These are phyloP conservation scores for Erodium texanum DNA, from an alignment of 441 rosid species.

Conservation along the genomic window DNA sequence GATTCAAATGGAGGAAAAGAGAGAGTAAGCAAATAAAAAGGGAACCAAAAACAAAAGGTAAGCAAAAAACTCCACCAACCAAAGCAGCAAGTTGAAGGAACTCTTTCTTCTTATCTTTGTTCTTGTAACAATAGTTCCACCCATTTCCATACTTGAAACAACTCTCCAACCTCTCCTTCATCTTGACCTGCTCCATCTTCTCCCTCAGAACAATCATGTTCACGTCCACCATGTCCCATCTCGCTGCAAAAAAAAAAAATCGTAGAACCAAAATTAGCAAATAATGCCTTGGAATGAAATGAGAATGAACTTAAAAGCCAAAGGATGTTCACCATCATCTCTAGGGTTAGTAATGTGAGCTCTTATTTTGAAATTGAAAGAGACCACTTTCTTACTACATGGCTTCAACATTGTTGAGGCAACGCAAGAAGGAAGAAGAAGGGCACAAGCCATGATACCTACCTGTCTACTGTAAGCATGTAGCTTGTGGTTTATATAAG, in stretches of 20 bases:
- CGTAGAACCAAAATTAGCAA: no score
- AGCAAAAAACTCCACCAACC: constrained; percentile 23
- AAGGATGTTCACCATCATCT: neutral
- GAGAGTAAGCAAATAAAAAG: constrained; percentile 30
- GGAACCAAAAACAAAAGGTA: constrained; percentile 24
- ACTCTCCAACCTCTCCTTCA: constrained; percentile 38
- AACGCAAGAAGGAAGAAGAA: neutral
- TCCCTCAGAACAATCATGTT: constrained; percentile 28
- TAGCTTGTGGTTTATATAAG: neutral
- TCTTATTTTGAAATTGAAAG: neutral
- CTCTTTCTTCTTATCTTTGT: constrained; percentile 4
- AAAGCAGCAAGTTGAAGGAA: constrained; percentile 13
- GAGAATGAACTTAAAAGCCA: no score
- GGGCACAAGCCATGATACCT: neutral
- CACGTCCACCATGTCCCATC: constrained; percentile 26
- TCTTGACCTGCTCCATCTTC: constrained; percentile 31
- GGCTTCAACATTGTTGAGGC: neutral
- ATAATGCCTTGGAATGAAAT: no score
- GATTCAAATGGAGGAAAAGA: constrained; percentile 22
- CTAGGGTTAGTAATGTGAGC: neutral
- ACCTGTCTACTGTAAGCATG: neutral
- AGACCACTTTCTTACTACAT: neutral
- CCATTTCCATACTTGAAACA: constrained; percentile 34
- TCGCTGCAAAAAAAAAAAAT: constrained; percentile 18
- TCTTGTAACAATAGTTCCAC: constrained; percentile 32